These are phyloP conservation scores for Pleurotus giganteus DNA, from an alignment of 768 basidiomycete genomes.

Conservation along the genomic window DNA sequence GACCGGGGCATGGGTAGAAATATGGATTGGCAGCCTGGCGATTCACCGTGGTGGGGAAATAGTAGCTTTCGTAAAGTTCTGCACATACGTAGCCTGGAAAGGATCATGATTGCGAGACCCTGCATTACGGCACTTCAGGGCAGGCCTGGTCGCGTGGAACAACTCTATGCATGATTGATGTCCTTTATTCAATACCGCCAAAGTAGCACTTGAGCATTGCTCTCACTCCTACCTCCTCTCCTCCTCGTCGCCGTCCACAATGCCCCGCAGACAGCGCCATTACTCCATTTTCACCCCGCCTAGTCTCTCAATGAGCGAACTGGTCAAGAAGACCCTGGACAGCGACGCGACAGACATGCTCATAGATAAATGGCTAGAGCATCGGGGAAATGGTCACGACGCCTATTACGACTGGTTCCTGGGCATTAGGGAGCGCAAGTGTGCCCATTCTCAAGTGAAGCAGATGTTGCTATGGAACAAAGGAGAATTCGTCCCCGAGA, in stretches of 20 bases:
- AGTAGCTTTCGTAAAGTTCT: too few species aligned
- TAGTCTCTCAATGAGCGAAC: constrained; percentile 70
- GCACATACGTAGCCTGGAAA: too few species aligned
- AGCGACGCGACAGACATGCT: constrained; percentile 75
- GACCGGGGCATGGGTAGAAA: too few species aligned
- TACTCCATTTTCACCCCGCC: constrained; percentile 71
- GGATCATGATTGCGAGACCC: neutral
- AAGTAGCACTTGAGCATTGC: neutral
- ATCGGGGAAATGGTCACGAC: constrained; percentile 57
- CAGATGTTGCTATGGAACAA: constrained; percentile 62
- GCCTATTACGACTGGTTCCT: constrained; percentile 78
- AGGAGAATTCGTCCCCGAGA: constrained; percentile 76
- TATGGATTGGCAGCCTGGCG: too few species aligned
- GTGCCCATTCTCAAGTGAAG: constrained; percentile 42
- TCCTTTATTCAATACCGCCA: constrained; percentile 1
- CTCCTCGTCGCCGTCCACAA: constrained; percentile 17
- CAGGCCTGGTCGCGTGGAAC: constrained; percentile 1
- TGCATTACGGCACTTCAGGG: constrained; percentile 9
- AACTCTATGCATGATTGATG: constrained; percentile 7
- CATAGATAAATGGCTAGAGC: constrained; percentile 84
- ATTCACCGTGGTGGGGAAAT: too few species aligned
- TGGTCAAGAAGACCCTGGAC: constrained; percentile 75
- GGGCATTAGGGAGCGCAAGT: constrained; percentile 63
- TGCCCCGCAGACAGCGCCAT: constrained; percentile 42
- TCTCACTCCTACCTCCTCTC: neutral